These are phyloP conservation scores for Fusarium sp. DNA, from an alignment of 2,329 filamentous ascomycete genomes.

Conservation along the genomic window DNA sequence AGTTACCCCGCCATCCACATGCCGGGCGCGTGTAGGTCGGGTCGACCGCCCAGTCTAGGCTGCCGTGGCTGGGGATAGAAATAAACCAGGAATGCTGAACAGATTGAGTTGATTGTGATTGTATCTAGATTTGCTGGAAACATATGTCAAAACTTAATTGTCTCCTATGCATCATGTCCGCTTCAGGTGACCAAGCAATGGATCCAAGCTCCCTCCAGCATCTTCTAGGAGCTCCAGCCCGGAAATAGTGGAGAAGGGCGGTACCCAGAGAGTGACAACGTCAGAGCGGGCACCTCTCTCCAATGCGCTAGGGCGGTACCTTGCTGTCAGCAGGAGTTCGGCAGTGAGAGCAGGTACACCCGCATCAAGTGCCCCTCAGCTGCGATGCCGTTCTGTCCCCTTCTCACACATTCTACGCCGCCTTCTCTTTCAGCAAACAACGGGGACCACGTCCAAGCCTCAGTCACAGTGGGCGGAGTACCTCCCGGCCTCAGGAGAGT, in stretches of 20 bases:
- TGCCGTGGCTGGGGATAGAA: background rate
- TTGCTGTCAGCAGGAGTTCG: background rate
- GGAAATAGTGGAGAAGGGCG: slow-evolving; percentile 35
- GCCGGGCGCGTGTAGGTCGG: slow-evolving; percentile 25
- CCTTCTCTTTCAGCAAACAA: slow-evolving; percentile 27
- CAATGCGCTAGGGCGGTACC: slow-evolving; percentile 21
- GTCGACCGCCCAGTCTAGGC: slow-evolving; percentile 18
- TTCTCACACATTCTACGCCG: slow-evolving; percentile 54
- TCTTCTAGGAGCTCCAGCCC: slow-evolving; percentile 38
- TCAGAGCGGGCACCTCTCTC: slow-evolving; percentile 28
- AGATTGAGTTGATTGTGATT: background rate
- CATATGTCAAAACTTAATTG: background rate
- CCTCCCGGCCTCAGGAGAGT: background rate
- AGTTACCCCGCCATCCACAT: slow-evolving; percentile 36
- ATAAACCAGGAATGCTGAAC: background rate
- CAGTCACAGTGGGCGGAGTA: slow-evolving; percentile 17
- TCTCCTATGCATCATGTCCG: background rate
- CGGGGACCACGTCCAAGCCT: slow-evolving; percentile 28
- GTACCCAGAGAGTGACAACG: slow-evolving; percentile 25
- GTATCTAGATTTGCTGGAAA: background rate
- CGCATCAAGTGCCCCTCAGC: slow-evolving; percentile 38
- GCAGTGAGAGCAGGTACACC: slow-evolving; percentile 17
- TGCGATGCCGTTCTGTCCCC: slow-evolving; percentile 49
- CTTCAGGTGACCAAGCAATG: slow-evolving; percentile 21
- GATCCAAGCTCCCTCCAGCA: slow-evolving; percentile 33